Base-by-base conservation (phyloP, 495 filamentous ascomycete species). In the Penicillium chermesinum region DNA sequence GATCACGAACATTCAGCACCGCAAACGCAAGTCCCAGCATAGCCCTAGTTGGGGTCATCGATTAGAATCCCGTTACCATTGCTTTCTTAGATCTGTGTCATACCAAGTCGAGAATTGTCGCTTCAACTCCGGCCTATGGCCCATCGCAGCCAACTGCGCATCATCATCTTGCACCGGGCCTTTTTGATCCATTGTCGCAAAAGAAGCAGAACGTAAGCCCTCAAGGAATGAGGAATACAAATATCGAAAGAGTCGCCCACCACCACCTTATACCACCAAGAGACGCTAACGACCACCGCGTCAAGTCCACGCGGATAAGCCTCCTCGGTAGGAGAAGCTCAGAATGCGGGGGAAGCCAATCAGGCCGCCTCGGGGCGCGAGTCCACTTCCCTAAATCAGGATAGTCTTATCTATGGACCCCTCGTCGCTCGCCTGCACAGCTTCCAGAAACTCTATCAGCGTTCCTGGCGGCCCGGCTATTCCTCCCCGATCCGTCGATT, bases 71-170 rank as follows among this genome's bases (percentile, higher is more conserved):
- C 0, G 4, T 21, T 38, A 37, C 10, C 10, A 16, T 25, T 13
- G 7, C 9, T 1, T 35, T 3, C 8, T 7, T 22, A 32, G 7
- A 20, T 38, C 5, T 17, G 8, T 4, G 43, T 27, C 62, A 22
- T 46, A 66, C 56, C 72, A 58, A 21, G 67, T 72, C 2, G 67
- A 70, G 48, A 65, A 71, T n/a, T 76, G 76, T 38, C 80, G 71
- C 22, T 81, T 75, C 41, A 83, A 59, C 50, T 84, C 80, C 15
- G 73, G 62, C 63, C 74, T 77, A 60, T 84, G 81, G 40, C 81
- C 80, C 71, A 84, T 74, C 25, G 64, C 67, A 7, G 75, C 78
- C 53, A 84, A 55, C 27, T 72, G 69, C 19, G 70, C 69, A 54
- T 80, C 75, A 46, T 67, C 64, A 48, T 58, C 63, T 35, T 59